phyloP scores from a whole-genome alignment of 1,139 yeast species.

The Yamadazyma friedrichii region DNA sequence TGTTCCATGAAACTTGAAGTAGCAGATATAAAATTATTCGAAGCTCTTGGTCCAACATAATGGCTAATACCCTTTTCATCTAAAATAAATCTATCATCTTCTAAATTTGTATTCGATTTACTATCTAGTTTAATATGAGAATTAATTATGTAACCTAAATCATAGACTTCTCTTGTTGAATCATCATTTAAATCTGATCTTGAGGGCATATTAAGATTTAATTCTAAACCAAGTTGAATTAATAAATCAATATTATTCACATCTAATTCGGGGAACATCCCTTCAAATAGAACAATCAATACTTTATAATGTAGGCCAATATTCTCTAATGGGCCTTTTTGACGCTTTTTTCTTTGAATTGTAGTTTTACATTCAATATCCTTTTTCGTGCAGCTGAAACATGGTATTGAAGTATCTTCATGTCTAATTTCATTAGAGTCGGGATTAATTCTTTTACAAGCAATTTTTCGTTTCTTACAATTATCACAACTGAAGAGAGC shows the following conservation, averaged over 20 bases:
- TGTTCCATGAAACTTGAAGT: conserved; percentile 7
- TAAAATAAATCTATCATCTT: conserved; percentile 15
- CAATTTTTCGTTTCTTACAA: conserved; percentile 42
- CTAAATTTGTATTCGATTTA: background rate
- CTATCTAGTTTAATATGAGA: background rate
- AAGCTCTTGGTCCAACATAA: conserved; percentile 16
- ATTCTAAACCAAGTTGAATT: conserved; percentile 29
- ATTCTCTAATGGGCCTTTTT: conserved; percentile 38
- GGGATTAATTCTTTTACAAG: conserved; percentile 21
- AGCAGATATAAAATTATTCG: conserved; percentile 9
- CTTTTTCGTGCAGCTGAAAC: conserved; percentile 33
- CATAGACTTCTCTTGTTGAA: conserved; percentile 6
- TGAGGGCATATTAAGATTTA: conserved; percentile 36
- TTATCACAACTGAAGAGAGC: conserved; percentile 43
- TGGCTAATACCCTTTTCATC: conserved; percentile 17
- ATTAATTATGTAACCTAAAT: conserved; percentile 4
- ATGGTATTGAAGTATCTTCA: conserved; percentile 20
- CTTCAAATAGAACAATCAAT: conserved; percentile 29
- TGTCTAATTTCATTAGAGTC: conserved; percentile 5
- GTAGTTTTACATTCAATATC: conserved; percentile 38
- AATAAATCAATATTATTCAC: conserved; percentile 34
- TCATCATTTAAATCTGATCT: conserved; percentile 3
- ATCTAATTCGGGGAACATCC: conserved; percentile 41
- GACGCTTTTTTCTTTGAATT: conserved; percentile 12
- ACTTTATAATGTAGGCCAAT: conserved; percentile 38